These are phyloP conservation scores for Ramaria sp. DNA, from an alignment of 768 basidiomycete genomes.

Conservation along the genomic window DNA sequence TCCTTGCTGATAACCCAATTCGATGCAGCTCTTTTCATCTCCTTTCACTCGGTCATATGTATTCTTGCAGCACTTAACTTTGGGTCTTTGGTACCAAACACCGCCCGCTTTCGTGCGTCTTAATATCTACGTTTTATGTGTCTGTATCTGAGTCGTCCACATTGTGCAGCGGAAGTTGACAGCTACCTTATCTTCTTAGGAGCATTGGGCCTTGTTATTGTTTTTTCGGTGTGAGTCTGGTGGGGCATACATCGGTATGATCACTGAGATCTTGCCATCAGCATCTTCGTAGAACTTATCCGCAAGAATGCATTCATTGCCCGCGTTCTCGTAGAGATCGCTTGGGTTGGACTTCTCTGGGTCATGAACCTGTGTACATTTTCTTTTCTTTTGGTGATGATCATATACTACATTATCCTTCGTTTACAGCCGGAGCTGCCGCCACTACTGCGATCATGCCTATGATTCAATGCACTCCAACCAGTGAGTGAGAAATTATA, in stretches of 20 bases:
- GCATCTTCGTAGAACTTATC: constrained; percentile 48
- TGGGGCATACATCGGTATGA: not conserved
- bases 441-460: constrained; percentile 33
- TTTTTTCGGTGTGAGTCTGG: constrained; percentile 45
- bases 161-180: constrained; percentile 34
- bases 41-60: constrained; percentile 54
- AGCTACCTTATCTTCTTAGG: constrained; percentile 50
- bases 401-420: constrained; percentile 5
- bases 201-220: constrained; percentile 42
- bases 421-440: constrained; percentile 38
- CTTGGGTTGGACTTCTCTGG: constrained; percentile 50
- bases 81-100: constrained; percentile 17
- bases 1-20: not conserved
- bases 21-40: constrained; percentile 16
- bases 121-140: not conserved
- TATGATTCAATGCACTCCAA: constrained; percentile 23
- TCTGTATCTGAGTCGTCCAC: constrained; percentile 10
- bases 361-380: constrained; percentile 47
- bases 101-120: constrained; percentile 3
- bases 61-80: constrained; percentile 63
- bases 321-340: constrained; percentile 63
- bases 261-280: constrained; percentile 15
- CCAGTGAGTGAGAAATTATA: constrained; percentile 15
- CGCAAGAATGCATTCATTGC: constrained; percentile 39
- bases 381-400: not conserved